Percentiles rank a stretch among this genome's conserved stretches.
Conservation (phyloP, 192 early-diverging fungal species). For the Dimargaris verticillata region DNA sequence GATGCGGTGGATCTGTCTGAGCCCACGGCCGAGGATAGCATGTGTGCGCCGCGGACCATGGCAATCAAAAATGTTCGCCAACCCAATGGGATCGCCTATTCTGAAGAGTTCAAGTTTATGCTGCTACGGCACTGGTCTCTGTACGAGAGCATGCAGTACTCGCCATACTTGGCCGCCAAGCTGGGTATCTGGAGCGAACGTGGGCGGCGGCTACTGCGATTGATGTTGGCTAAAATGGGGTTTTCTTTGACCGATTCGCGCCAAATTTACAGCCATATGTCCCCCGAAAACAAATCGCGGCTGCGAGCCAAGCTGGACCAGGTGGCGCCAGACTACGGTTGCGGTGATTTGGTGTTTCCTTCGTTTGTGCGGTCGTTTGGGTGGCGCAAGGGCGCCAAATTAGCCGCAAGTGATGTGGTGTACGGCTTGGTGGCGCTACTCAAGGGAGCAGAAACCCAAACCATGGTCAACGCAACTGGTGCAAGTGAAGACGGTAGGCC, state of each 20-base stretch:
- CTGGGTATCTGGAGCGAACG: conserved; percentile 78
- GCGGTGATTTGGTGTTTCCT: conserved; percentile 56
- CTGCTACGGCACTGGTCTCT: conserved; percentile 87
- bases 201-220: conserved; percentile 59
- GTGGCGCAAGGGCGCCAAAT: conserved; percentile 30
- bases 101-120: conserved; percentile 70
- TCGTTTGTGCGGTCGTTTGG: conserved; percentile 71
- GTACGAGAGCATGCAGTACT: conserved; percentile 72
- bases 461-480: background rate
- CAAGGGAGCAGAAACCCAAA: conserved; percentile 24
- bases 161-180: conserved; percentile 69
- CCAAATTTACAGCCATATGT: conserved; percentile 57
- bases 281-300: conserved; percentile 56
- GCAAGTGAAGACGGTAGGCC: background rate
- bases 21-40: background rate
- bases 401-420: conserved; percentile 69
- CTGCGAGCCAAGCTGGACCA: conserved; percentile 42
- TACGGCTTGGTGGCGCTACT: conserved; percentile 63
- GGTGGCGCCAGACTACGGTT: conserved; percentile 62
- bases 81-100: conserved; percentile 17
- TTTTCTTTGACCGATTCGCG: conserved; percentile 64
- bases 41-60: background rate
- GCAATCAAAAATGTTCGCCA: conserved; percentile 12
- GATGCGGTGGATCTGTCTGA: background rate
- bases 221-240: conserved; percentile 83